Conservation (phyloP, 2,329 filamentous ascomycete genomes). For the Neofusicoccum laricinum region DNA sequence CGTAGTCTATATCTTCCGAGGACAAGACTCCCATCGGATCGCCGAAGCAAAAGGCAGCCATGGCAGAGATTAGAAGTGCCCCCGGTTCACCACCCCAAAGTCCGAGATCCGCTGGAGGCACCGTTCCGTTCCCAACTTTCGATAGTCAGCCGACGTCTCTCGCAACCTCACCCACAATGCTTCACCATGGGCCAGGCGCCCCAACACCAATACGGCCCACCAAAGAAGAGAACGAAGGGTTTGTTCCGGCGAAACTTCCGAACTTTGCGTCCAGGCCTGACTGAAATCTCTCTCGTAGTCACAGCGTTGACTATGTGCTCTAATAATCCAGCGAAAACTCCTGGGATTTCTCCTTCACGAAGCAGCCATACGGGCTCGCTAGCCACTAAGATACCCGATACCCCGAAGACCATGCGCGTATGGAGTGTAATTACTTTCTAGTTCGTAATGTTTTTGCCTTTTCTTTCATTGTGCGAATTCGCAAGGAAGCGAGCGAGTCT, state of each 20-base stretch:
- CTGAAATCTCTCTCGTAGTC: slow-evolving; percentile 18
- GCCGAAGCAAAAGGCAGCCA: not conserved
- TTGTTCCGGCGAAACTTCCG: slow-evolving; percentile 35
- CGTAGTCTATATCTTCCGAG: slow-evolving; percentile 22
- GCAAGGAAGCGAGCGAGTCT: not conserved
- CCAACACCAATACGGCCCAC: not conserved
- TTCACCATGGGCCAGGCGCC: not conserved
- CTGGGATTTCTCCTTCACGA: not conserved
- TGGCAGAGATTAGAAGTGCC: not conserved
- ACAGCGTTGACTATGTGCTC: slow-evolving; percentile 7
- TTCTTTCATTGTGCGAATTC: not conserved
- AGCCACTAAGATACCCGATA: slow-evolving; percentile 11
- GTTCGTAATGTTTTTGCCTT: slow-evolving; percentile 1
- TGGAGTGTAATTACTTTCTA: not conserved
- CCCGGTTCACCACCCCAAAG: not conserved
- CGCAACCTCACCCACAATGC: slow-evolving; percentile 24
- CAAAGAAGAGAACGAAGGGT: slow-evolving; percentile 22
- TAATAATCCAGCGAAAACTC: not conserved
- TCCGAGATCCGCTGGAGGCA: slow-evolving; percentile 14
- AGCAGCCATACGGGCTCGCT: not conserved
- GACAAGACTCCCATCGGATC: not conserved
- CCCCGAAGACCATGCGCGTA: not conserved
- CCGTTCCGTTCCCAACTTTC: slow-evolving; percentile 25
- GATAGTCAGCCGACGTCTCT: slow-evolving; percentile 30
- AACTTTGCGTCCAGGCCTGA: slow-evolving; percentile 27